These are phyloP conservation scores for Metschnikowia lochheadii DNA, from an alignment of 805 yeast species.

Conservation along the genomic window DNA sequence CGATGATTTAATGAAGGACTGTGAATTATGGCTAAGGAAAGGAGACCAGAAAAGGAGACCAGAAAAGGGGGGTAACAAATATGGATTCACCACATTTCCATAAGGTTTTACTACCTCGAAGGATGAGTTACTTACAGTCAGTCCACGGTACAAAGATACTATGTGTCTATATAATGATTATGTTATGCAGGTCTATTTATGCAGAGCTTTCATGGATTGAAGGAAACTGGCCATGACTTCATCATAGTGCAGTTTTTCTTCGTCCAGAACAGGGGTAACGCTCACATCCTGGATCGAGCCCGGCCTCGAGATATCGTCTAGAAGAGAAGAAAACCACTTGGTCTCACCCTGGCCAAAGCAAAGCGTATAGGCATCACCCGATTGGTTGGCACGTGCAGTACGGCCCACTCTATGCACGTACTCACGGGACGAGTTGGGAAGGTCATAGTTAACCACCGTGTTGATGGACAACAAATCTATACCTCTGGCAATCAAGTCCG, in stretches of 20 bases:
- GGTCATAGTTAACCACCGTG: slow-evolving; percentile 83
- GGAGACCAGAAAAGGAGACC: no score
- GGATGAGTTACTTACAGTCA: no score
- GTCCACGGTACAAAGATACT: no score
- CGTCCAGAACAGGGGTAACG: slow-evolving; percentile 18
- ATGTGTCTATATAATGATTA: no score
- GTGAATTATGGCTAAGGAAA: no score
- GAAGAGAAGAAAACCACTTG: slow-evolving; percentile 53
- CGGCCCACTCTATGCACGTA: slow-evolving; percentile 96
- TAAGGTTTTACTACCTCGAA: no score
- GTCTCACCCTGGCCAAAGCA: slow-evolving; percentile 76
- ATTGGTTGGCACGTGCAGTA: slow-evolving; percentile 87
- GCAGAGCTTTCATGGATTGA: slow-evolving; percentile 8
- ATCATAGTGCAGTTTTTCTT: slow-evolving; percentile 24
- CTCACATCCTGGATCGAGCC: slow-evolving; percentile 16
- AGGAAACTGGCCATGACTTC: slow-evolving; percentile 27
- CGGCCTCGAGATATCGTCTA: slow-evolving; percentile 46
- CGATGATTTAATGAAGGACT: no score
- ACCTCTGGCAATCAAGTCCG: slow-evolving; percentile 96
- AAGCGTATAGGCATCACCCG: slow-evolving; percentile 72
- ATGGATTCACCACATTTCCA: no score
- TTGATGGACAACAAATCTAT: slow-evolving; percentile 69
- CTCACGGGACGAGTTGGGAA: slow-evolving; percentile 84
- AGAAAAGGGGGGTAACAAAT: no score
- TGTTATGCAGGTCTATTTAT: background rate